Conservation (phyloP, 108 stramenopile species). For the Mediolabrus comicus region DNA sequence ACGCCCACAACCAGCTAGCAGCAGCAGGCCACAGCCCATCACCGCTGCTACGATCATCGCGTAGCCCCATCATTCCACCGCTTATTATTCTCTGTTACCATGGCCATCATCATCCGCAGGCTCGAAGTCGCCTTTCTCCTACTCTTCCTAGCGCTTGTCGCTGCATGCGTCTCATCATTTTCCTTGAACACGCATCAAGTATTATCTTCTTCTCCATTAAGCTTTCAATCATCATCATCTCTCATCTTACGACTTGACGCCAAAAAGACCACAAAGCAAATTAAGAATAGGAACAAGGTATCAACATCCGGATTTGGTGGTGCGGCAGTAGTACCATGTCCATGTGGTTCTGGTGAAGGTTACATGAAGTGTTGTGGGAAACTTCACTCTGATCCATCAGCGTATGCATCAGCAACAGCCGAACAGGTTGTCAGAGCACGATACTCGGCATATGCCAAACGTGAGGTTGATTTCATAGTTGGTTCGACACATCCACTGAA, state of each 20-base stretch:
- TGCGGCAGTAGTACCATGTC: slow-evolving; percentile 61
- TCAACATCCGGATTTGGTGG: slow-evolving; percentile 66
- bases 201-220: neutral
- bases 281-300: slow-evolving; percentile 41
- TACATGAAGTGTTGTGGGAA: slow-evolving; percentile 69
- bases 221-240: neutral
- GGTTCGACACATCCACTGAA: slow-evolving; percentile 47
- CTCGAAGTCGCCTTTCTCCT: no score
- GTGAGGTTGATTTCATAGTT: slow-evolving; percentile 64
- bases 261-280: slow-evolving; percentile 29
- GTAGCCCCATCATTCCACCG: no score
- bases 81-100: no score
- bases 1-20: no score
- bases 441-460: slow-evolving; percentile 74
- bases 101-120: neutral
- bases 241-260: slow-evolving; percentile 17
- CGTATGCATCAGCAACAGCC: slow-evolving; percentile 49
- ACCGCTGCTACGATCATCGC: no score
- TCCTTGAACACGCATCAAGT: neutral
- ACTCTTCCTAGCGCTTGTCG: neutral
- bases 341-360: slow-evolving; percentile 53
- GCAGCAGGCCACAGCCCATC: no score
- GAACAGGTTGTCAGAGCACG: slow-evolving; percentile 67
- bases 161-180: neutral
- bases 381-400: slow-evolving; percentile 53